Conservation (phyloP, 371 early-diverging fungal genomes). For the Haplosporangium sp. region DNA sequence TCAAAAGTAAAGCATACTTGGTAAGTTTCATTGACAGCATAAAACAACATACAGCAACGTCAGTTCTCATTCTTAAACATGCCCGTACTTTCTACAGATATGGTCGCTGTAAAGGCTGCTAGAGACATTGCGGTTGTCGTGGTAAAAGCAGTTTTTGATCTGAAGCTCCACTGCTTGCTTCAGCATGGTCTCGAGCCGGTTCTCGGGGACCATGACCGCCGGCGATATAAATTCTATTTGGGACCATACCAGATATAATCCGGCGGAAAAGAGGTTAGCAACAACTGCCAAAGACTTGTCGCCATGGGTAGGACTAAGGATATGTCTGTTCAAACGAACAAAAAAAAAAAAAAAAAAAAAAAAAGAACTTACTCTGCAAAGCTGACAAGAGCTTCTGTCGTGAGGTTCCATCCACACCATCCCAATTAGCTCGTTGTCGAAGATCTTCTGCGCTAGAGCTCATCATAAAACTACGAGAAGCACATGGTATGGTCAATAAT, state of each 20-base stretch:
- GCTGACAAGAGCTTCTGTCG: slow-evolving; percentile 70
- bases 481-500: background rate
- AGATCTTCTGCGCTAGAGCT: slow-evolving; percentile 73
- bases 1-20: no score
- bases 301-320: no score
- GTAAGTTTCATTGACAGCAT: background rate
- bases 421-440: slow-evolving; percentile 77
- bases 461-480: slow-evolving; percentile 65
- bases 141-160: slow-evolving; percentile 83
- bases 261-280: background rate
- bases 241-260: no score
- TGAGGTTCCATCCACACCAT: slow-evolving; percentile 80
- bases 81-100: slow-evolving; percentile 62
- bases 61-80: background rate
- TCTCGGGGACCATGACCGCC: slow-evolving; percentile 87
- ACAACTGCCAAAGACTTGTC: no score
- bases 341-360: background rate
- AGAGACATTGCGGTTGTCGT: slow-evolving; percentile 68
- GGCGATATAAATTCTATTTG: slow-evolving; percentile 78
- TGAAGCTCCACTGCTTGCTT: slow-evolving; percentile 87
- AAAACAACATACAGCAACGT: no score
- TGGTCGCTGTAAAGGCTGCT: slow-evolving; percentile 82
- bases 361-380: slow-evolving; percentile 67
- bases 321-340: background rate
- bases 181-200: slow-evolving; percentile 81